These are phyloP conservation scores for Glaciozyma martinii DNA, from an alignment of 768 basidiomycete species.

Conservation along the genomic window DNA sequence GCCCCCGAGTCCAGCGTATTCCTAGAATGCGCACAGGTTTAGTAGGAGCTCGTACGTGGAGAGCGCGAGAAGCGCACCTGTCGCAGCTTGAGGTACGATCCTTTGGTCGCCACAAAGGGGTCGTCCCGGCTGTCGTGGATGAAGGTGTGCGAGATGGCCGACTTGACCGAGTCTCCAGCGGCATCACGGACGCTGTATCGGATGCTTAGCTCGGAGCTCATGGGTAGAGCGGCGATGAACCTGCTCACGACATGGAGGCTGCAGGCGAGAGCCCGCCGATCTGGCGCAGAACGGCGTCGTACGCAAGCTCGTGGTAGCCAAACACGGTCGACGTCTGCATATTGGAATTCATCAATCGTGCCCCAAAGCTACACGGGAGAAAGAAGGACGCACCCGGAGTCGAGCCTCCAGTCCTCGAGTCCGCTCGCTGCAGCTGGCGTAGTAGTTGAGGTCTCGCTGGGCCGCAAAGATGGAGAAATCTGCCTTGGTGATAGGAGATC, in stretches of 20 bases:
- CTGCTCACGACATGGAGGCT: slow-evolving; percentile 70
- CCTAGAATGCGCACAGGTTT: slow-evolving; percentile 32
- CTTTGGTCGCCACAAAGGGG: slow-evolving; percentile 53
- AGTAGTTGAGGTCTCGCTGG: slow-evolving; percentile 70
- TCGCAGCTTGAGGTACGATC: slow-evolving; percentile 54
- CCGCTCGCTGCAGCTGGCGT: slow-evolving; percentile 61
- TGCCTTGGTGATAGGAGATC: slow-evolving; percentile 55
- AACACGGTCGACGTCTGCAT: slow-evolving; percentile 18
- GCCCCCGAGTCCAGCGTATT: slow-evolving; percentile 70
- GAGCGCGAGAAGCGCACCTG: slow-evolving; percentile 37
- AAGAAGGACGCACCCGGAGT: slow-evolving; percentile 64
- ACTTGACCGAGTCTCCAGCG: slow-evolving; percentile 72
- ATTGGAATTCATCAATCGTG: not conserved
- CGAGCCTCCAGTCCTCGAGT: slow-evolving; percentile 57
- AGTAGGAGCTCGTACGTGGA: not conserved
- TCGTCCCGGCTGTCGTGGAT: slow-evolving; percentile 68
- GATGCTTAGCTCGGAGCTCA: not conserved
- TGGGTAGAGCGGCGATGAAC: not conserved
- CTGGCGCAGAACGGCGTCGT: slow-evolving; percentile 71
- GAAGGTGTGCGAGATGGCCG: slow-evolving; percentile 69
- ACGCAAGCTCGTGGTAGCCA: slow-evolving; percentile 64
- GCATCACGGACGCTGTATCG: slow-evolving; percentile 63
- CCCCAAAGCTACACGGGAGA: slow-evolving; percentile 6
- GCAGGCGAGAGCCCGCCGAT: slow-evolving; percentile 60
- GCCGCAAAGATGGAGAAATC: slow-evolving; percentile 62